Conservation (phyloP, 2,329 filamentous ascomycete genomes). For the Mycosphaerella sp. region DNA sequence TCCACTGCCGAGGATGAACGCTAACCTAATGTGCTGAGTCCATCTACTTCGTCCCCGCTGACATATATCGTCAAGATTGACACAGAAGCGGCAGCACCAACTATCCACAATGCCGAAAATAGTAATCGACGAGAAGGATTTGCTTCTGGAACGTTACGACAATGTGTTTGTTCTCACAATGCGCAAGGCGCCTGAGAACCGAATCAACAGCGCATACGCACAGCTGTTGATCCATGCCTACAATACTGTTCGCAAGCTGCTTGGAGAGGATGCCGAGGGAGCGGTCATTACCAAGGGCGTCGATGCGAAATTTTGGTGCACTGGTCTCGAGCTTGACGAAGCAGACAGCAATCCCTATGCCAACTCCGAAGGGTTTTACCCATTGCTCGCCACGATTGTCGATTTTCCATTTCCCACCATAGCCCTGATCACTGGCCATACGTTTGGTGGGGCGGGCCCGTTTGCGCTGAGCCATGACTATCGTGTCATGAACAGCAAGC, state of each 20-base stretch:
- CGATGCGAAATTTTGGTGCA: constrained; percentile 49
- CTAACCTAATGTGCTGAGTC: neutral
- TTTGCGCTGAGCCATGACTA: constrained; percentile 46
- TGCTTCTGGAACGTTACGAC: constrained; percentile 42
- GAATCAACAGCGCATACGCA: constrained; percentile 46
- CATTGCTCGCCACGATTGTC: constrained; percentile 33
- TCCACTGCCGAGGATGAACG: neutral
- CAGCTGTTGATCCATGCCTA: constrained; percentile 50
- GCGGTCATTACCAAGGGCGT: constrained; percentile 50
- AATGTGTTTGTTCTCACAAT: constrained; percentile 51
- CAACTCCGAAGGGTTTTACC: constrained; percentile 36
- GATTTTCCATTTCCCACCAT: constrained; percentile 42
- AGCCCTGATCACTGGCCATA: constrained; percentile 45
- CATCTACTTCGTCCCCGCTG: neutral
- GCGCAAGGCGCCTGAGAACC: constrained; percentile 51
- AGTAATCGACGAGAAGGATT: constrained; percentile 37
- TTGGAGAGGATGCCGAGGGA: constrained; percentile 46
- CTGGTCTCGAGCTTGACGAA: constrained; percentile 36
- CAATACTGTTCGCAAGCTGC: constrained; percentile 42
- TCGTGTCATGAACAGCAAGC: constrained; percentile 44
- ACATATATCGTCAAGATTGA: neutral
- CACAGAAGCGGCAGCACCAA: neutral
- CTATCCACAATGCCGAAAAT: constrained; percentile 22
- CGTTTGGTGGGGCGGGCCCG: constrained; percentile 46
- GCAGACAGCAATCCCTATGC: constrained; percentile 33